Conservation (phyloP, 768 basidiomycete genomes). For the Russula virescens region DNA sequence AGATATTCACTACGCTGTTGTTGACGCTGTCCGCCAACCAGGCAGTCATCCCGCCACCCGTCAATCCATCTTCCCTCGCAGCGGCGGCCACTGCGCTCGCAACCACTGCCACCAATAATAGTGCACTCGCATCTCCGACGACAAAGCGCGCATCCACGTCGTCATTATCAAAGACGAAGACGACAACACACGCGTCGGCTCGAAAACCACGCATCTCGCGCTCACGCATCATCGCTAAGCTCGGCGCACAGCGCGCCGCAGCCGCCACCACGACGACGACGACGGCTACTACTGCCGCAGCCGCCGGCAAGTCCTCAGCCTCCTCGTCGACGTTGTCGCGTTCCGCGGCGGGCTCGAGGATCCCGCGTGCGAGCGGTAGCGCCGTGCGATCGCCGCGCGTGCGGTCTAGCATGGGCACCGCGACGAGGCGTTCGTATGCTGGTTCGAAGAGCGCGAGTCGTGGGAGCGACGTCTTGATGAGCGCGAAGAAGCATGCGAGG, state of each 20-base stretch:
- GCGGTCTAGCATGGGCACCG: slow-evolving; percentile 46
- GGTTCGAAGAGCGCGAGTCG: slow-evolving; percentile 29
- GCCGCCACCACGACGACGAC: slow-evolving; percentile 3
- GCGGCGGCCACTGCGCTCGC: slow-evolving; percentile 28
- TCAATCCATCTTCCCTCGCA: slow-evolving; percentile 30
- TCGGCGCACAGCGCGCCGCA: slow-evolving; percentile 66
- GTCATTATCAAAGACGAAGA: slow-evolving; percentile 21
- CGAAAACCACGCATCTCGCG: slow-evolving; percentile 77
- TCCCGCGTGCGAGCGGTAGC: slow-evolving; percentile 14
- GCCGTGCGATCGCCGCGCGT: slow-evolving; percentile 25
- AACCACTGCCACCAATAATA: neutral
- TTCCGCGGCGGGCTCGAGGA: slow-evolving; percentile 17
- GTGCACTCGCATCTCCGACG: neutral
- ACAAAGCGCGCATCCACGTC: too few species aligned
- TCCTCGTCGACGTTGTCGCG: neutral
- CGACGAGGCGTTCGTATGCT: slow-evolving; percentile 31
- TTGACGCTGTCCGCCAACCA: slow-evolving; percentile 33
- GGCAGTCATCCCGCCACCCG: slow-evolving; percentile 20
- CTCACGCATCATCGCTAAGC: slow-evolving; percentile 69
- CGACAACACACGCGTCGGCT: slow-evolving; percentile 34
- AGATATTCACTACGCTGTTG: slow-evolving; percentile 53
- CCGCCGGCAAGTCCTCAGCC: neutral
- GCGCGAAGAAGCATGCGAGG: slow-evolving; percentile 65
- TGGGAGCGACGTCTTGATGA: slow-evolving; percentile 42
- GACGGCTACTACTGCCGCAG: neutral